A percentile compares a stretch with the other conserved stretches of the same genome.
Evolutionary conservation across 176 grass and related monocot genomes (phyloP).

Genomic region (Rhynchospora breviuscula): DNA sequence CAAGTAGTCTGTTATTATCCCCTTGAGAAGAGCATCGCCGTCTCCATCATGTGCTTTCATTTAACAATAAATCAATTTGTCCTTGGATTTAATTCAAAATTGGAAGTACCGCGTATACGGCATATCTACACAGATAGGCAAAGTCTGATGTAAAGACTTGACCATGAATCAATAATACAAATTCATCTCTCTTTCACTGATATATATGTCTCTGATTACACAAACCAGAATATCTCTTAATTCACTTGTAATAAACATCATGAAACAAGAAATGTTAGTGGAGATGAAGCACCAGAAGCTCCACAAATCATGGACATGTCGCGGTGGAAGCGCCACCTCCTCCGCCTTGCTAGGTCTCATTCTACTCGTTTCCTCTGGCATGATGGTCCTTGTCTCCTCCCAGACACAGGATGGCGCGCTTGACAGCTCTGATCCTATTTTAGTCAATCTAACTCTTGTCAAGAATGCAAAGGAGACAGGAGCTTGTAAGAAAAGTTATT

Average conservation of each 20-base stretch:
- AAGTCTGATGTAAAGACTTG: no score
- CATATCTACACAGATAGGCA: no score
- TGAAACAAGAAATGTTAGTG: background rate
- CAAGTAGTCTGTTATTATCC: no score
- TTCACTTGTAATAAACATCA: background rate
- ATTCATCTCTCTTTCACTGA: no score
- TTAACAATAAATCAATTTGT: no score
- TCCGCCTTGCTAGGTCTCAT: slow-evolving; percentile 29
- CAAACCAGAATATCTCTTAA: no score
- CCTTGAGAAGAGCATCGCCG: no score
- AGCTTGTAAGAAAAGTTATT: slow-evolving; percentile 36
- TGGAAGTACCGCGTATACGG: no score
- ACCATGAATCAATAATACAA: no score
- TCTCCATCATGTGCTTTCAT: no score
- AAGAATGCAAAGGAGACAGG: slow-evolving; percentile 54
- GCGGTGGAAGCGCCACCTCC: slow-evolving; percentile 30
- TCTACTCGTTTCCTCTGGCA: background rate
- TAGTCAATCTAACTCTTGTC: slow-evolving; percentile 68
- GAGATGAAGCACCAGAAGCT: slow-evolving; percentile 17
- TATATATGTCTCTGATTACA: no score
- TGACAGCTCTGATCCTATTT: slow-evolving; percentile 15
- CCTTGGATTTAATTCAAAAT: no score
- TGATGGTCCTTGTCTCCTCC: slow-evolving; percentile 38
- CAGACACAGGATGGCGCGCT: background rate
- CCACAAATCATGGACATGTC: slow-evolving; percentile 45